Evolutionary conservation across 139 green algal species (phyloP), one percentile per base, ranked within the genome.

Genomic region (Picochlorum sp.): DNA sequence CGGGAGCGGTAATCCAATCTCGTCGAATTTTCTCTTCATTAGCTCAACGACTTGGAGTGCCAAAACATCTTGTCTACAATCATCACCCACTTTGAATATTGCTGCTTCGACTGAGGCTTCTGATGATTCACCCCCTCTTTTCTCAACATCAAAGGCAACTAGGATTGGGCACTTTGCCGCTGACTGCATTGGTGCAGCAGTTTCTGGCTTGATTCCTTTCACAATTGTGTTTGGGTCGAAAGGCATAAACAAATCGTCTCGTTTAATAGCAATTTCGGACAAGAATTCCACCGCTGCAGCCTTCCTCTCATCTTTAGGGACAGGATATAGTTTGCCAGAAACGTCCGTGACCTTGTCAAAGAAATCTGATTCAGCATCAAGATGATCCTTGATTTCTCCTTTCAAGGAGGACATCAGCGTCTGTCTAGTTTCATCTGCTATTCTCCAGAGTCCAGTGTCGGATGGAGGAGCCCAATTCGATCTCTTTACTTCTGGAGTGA

Each of bases 61-160:
- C 46, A 98, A 82, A 63, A 98, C 90, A 69, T 98, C 92, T 77
- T 98, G 92, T 11, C 93, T 69, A 58, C 90, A 91, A 74, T 98
- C 93, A 71, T 98, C 92, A 0, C 89, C 80, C 3, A 98, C 92
- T 74, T 97, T 95, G 85, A 96, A 96, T 74, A 97, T 95, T 80
- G 80, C 90, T 6, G 83, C 83, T 50, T 50, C 50, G 30, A 64
- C 20, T 46, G 54, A 38, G 54, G 16, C 14, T 62, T 11, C n/a
- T 37, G 9, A n/a, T 3, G 13, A 20, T 56, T 46, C 66, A 41
- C 2, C 30, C 49, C 16, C 6, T 54, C n/a, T 54, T 59, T 61
- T 57, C 58, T 82, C 72, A 15, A 94, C 89, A 37, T 88, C 46
- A 72, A 97, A 97, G 1, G 86, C 77, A 9, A 95, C 82, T 50